Conservation (phyloP, 106 monocot species). For the Vanilla planifolia region DNA sequence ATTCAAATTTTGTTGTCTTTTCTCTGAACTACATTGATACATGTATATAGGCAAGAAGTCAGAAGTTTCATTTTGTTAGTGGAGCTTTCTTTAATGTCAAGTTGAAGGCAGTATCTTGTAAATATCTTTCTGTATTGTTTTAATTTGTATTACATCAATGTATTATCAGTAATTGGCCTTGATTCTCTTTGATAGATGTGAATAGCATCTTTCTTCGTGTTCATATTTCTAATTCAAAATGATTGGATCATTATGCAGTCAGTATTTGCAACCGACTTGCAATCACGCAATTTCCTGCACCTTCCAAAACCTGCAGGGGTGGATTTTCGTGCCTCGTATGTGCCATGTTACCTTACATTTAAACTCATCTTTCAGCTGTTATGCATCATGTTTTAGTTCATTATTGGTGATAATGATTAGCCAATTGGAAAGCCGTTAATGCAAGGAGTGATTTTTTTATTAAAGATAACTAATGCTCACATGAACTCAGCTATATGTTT, state of each 20-base stretch:
- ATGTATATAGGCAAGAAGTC: background rate
- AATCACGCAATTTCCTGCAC: constrained; percentile 81
- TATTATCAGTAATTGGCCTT: background rate
- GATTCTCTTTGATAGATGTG: background rate
- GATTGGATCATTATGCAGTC: constrained; percentile 37
- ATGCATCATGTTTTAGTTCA: too few species aligned
- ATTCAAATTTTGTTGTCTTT: too few species aligned
- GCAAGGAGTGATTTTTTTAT: too few species aligned
- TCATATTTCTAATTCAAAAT: constrained; percentile 5
- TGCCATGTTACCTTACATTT: constrained; percentile 9
- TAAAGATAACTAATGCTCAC: too few species aligned
- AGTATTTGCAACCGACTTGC: constrained; percentile 91
- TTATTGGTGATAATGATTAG: too few species aligned
- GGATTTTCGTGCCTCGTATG: constrained; percentile 99
- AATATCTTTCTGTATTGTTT: background rate
- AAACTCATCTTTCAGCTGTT: constrained; percentile 6
- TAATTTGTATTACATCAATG: background rate
- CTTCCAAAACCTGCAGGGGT: constrained; percentile 91
- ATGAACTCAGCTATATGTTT: too few species aligned
- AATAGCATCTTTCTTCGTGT: background rate
- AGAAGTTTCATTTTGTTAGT: constrained; percentile 1
- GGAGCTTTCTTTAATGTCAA: background rate
- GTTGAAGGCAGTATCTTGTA: background rate
- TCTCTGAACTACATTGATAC: too few species aligned
- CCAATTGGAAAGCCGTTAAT: too few species aligned